Evolutionary conservation across 1,139 yeast species (phyloP).

Genomic region (Kazachstania sp.): DNA sequence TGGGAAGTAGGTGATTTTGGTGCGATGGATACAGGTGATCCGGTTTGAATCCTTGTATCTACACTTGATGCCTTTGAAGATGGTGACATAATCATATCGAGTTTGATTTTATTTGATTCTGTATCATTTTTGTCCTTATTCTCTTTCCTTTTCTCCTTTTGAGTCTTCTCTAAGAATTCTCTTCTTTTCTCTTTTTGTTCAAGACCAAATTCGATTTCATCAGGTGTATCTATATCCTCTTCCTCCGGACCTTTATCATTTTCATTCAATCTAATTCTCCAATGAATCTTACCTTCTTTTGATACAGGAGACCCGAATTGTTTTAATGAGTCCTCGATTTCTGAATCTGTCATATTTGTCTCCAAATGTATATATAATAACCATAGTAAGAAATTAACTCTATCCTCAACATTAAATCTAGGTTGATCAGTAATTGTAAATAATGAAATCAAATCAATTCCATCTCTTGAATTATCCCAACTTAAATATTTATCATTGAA

Average conservation of each 20-base stretch:
- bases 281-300: not conserved
- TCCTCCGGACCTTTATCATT: slow-evolving; percentile 7
- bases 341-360: slow-evolving; percentile 50
- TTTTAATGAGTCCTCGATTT: slow-evolving; percentile 39
- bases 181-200: slow-evolving; percentile 57
- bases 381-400: slow-evolving; percentile 78
- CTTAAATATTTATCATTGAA: slow-evolving; percentile 20
- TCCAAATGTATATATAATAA: slow-evolving; percentile 71
- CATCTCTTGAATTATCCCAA: not conserved
- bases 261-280: slow-evolving; percentile 2
- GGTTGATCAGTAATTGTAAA: slow-evolving; percentile 60
- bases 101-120: not conserved
- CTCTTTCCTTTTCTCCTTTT: slow-evolving; percentile 3
- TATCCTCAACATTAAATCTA: slow-evolving; percentile 43
- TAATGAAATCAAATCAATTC: slow-evolving; percentile 29
- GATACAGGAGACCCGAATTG: slow-evolving; percentile 50
- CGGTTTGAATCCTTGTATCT: not conserved
- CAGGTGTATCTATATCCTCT: slow-evolving; percentile 46
- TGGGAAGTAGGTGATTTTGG: not conserved
- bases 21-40: not conserved
- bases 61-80: not conserved
- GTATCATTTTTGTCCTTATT: not conserved
- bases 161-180: slow-evolving; percentile 18
- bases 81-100: slow-evolving; percentile 1
- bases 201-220: slow-evolving; percentile 64